A percentile compares a stretch with the other conserved stretches of the same genome.
These are phyloP conservation scores for Candida sojae DNA, from an alignment of 1,139 yeast species.

Conservation along the genomic window DNA sequence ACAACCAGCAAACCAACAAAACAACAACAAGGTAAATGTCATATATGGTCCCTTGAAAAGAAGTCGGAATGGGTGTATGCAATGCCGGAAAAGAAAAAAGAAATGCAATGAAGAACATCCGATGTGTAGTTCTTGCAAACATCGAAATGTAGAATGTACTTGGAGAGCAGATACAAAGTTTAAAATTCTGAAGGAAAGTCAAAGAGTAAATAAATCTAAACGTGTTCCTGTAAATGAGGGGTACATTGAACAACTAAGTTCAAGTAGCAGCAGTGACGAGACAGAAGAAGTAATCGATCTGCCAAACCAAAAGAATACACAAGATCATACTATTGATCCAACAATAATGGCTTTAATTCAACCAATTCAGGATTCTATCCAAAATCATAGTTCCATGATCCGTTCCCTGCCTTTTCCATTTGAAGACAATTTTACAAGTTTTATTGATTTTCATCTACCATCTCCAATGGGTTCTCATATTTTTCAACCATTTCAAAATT, in stretches of 20 bases:
- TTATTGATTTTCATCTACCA: slow-evolving; percentile 5
- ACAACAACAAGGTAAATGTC: slow-evolving; percentile 5
- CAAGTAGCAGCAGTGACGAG: not conserved
- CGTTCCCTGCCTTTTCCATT: not conserved
- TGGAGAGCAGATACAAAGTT: slow-evolving; percentile 13
- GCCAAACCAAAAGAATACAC: too few relatives aligned
- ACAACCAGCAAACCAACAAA: not conserved
- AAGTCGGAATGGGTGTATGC: slow-evolving; percentile 21
- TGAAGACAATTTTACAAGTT: not conserved
- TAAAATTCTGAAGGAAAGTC: slow-evolving; percentile 3
- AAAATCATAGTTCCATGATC: not conserved
- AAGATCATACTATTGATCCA: too few relatives aligned
- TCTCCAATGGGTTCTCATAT: slow-evolving; percentile 8
- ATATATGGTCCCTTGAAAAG: slow-evolving; percentile 11
- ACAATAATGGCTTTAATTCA: not conserved
- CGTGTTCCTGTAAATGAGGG: not conserved
- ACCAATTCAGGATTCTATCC: not conserved
- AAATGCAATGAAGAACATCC: slow-evolving; percentile 33
- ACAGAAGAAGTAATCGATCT: not conserved
- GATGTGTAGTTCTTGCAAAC: slow-evolving; percentile 24
- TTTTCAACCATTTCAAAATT: slow-evolving; percentile 16
- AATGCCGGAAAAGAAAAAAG: slow-evolving; percentile 21
- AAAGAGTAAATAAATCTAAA: not conserved
- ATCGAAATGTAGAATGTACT: slow-evolving; percentile 21
- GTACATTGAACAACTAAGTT: not conserved